Base-by-base conservation (phyloP, 306 rosid genomes). In the Fragaria nilgerrensis region DNA sequence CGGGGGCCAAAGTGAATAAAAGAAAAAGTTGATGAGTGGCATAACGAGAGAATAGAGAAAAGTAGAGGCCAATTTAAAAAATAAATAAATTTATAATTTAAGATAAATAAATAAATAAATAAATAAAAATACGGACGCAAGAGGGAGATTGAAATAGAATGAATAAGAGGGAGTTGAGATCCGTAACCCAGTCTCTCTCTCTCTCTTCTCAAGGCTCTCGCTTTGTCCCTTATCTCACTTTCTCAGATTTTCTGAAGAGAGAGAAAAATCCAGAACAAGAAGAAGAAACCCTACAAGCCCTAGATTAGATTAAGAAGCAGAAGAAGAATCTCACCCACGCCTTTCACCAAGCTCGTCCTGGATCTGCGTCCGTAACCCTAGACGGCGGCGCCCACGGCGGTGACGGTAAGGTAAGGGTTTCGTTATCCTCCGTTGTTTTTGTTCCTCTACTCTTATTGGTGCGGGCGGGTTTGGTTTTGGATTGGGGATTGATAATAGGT, bases 161-260 rank as follows among this genome's bases (percentile, higher is more conserved):
- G 82, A 47, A 69, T 62, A 48, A 77, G 23, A 66, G 48, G 5
- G 25, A 73, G 80, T 87, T 90, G 91, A 89, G 87, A 82, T 96
- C 99, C 98, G 94, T 15, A 78, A 47, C 73, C 89, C 66, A 73
- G 80, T 56, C 44, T 86, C 79, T 87, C 90, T 86, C 27, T 3
- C 41, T 37, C 41, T 37, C 7, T 37, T 44, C 88, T 84, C 89
- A 44, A 72, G 86, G 84, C 82, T 85, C 89, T 68, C 88, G 8
- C 65, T 82, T 87, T 88, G 90, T 81, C 84, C 89, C 93, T 89
- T 94, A 86, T 88, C 89, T 86, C 83, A 82, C 82, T 88, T 89
- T 88, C 89, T 92, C 83, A 44, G 48, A 44, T 44, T 44, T 44
- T 44, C 44, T 41, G 44, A 41, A 44, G 14, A 8, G 45, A 41